Evolutionary conservation across 192 early-diverging fungal species (phyloP).

Genomic region (Backusella australiensis): DNA sequence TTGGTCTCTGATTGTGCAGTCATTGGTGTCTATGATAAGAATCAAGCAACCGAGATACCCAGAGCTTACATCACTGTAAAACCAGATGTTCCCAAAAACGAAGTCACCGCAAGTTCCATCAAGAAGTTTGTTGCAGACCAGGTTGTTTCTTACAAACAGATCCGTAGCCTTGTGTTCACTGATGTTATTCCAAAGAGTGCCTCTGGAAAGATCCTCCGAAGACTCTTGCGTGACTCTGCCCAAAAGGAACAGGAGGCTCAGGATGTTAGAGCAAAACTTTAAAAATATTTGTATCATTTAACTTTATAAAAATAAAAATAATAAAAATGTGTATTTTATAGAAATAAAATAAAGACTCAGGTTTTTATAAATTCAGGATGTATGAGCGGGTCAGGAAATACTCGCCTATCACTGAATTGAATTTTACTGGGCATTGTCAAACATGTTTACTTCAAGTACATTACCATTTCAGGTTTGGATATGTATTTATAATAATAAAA

Average conservation of each 20-base stretch:
- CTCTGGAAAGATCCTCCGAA: constrained; percentile 81
- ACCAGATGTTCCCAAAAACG: constrained; percentile 18
- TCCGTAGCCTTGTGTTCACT: constrained; percentile 79
- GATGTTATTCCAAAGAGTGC: constrained; percentile 73
- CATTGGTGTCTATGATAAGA: constrained; percentile 61
- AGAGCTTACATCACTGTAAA: constrained; percentile 72
- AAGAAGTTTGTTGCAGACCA: constrained; percentile 54
- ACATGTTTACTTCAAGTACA: too few species aligned
- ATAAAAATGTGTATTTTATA: neutral
- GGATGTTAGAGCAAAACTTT: constrained; percentile 12
- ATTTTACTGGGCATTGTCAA: too few species aligned
- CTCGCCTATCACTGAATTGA: too few species aligned
- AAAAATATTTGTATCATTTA: neutral
- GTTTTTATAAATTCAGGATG: neutral
- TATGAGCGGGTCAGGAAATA: neutral
- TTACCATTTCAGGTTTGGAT: too few species aligned
- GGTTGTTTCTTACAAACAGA: constrained; percentile 70
- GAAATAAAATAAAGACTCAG: neutral
- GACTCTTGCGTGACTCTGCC: constrained; percentile 10
- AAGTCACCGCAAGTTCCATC: constrained; percentile 38
- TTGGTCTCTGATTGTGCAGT: constrained; percentile 68
- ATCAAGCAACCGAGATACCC: constrained; percentile 75
- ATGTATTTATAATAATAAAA: too few species aligned
- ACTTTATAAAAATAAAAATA: neutral
- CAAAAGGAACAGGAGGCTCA: neutral